Evolutionary conservation across 768 basidiomycete species (phyloP).

Genomic region (Trichaptum fuscoviolaceum): DNA sequence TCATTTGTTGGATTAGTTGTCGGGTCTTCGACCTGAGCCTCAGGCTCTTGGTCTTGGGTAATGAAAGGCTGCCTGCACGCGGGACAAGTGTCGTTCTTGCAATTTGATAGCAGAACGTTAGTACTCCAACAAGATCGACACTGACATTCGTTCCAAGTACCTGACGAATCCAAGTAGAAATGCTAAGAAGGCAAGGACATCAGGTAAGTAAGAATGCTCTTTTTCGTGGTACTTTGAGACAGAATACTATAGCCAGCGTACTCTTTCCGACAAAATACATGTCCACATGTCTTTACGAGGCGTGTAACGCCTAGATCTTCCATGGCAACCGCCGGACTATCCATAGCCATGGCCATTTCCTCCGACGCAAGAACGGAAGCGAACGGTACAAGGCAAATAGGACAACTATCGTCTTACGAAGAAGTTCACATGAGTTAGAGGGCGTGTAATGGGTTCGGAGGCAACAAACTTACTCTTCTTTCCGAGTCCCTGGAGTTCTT

Average conservation of each 20-base stretch:
- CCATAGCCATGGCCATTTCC: constrained; percentile 69
- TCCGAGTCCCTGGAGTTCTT: constrained; percentile 40
- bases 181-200: constrained; percentile 5
- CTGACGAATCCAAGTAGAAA: constrained; percentile 14
- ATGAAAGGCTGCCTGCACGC: constrained; percentile 51
- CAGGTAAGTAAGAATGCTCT: constrained; percentile 1
- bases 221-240: constrained; percentile 3
- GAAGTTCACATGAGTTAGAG: background rate
- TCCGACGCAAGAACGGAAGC: constrained; percentile 68
- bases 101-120: constrained; percentile 8
- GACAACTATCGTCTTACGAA: constrained; percentile 57
- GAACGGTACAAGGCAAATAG: constrained; percentile 70
- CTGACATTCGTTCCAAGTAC: constrained; percentile 3
- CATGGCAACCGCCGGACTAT: constrained; percentile 68
- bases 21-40: constrained; percentile 13
- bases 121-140: background rate
- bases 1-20: constrained; percentile 9
- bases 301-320: constrained; percentile 68
- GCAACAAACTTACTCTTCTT: constrained; percentile 36
- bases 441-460: background rate
- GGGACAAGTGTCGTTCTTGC: constrained; percentile 60
- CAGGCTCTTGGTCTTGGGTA: constrained; percentile 6
- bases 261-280: constrained; percentile 82
- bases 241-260: constrained; percentile 28
- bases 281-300: constrained; percentile 49